Evolutionary conservation across 768 basidiomycete genomes (phyloP), one percentile per base, ranked within the genome.

Genomic region (Leucocoprinus leucothites): DNA sequence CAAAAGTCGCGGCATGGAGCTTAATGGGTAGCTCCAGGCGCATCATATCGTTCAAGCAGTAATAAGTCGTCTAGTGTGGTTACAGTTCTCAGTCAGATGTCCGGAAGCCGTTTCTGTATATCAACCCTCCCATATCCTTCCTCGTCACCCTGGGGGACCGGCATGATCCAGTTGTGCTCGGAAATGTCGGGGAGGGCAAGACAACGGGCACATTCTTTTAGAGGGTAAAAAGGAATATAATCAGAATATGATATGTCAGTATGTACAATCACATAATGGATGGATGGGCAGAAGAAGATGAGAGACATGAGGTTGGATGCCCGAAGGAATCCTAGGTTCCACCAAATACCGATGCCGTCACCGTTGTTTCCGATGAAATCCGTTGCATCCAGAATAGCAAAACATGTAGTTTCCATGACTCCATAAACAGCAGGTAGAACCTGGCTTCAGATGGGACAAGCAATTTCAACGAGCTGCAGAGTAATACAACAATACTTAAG

Each of bases 321-420:
- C 56, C 53, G 57, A 58, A 41, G 36, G 38, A 52, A 53, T 44
- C 48, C 63, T 60, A 66, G 66, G 65, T 64, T 63, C 61, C 57
- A 58, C 62, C 58, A 59, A 55, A 57, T 58, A 54, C 51, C 58
- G 58, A 64, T 66, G 65, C 62, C 65, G 65, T 64, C 63, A 66
- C 52, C 25, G 45, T 36, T 25, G 54, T 62, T 63, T 60, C 65
- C 63, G 65, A 63, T 42, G 62, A 63, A 52, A 56, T 58, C 66
- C 64, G 64, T 58, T 57, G 47, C 36, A 58, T 45, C 52, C 48
- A 24, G 31, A 56, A 56, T 41, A 22, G 9, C 31, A n/a, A 24
- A 16, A n/a, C 4, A 3, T 14, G 25, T 31, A 5, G 35, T 43
- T 18, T 48, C 47, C 47, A 38, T 25, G 42, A 53, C 19, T 19